Evolutionary conservation across 345 rosid species (phyloP), one percentile per base, ranked within the genome.

Genomic region (Euphorbia peplus): DNA sequence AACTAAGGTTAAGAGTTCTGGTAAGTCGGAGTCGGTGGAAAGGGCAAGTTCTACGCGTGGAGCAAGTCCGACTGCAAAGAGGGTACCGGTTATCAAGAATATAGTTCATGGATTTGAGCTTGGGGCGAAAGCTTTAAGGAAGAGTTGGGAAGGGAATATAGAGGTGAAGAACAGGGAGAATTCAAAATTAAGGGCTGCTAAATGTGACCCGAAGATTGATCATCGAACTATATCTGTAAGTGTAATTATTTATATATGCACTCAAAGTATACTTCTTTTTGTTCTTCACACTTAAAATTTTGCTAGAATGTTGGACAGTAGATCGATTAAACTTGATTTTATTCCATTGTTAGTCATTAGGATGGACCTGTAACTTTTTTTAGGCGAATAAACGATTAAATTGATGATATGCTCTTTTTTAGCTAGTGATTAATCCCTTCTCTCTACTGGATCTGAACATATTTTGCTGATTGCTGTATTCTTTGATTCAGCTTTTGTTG

Each of bases 141-240:
- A 91, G 88, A 95, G 96, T 80, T 95, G 98, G 99, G 98, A 90
- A 84, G 98, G 98, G 70, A 95, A 79, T 76, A 47, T 81, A 51
- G 99, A 95, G 46, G 78, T 84, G 63, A 90, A 88, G 78, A 81
- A 67, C 39, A 73, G 81, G 51, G 92, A 83, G 48, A 81, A 48
- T 42, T 63, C 89, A 0, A 88, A 73, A 69, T 39, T 66, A 63
- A 88, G 70, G 75, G 76, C 79, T 63, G 22, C 70, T 42, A 82
- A 72, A 77, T 78, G 76, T 48, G 95, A 82, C 62, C 66, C 65
- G n/a, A 91, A 79, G 74, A 74, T 73, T 72, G 96, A 90, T 42
- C 66, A 83, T 67, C 83, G 90, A 65, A 76, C 86, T 67, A 68
- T 66, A 64, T 78, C 92, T 3, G 99, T 95, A 84, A 86, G 99